phyloP scores from a whole-genome alignment of 1,139 yeast species.

The Suhomyces taliae region DNA sequence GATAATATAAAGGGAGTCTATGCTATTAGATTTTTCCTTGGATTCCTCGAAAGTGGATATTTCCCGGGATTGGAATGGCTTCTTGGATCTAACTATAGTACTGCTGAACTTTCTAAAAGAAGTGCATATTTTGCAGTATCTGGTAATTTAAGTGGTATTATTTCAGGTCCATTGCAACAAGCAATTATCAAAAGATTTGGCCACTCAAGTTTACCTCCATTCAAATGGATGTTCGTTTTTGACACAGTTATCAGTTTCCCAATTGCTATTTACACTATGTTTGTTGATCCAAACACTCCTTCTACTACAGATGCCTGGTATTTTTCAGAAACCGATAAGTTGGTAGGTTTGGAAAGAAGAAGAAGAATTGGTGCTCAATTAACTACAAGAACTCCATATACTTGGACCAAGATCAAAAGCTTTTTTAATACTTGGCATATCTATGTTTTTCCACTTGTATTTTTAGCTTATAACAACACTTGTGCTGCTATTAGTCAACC shows the following conservation, averaged over 20 bases:
- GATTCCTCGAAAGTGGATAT: slow-evolving; percentile 58
- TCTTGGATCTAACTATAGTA: slow-evolving; percentile 18
- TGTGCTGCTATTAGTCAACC: slow-evolving; percentile 47
- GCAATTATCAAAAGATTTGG: slow-evolving; percentile 31
- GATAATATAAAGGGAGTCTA: slow-evolving; percentile 44
- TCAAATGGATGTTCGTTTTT: slow-evolving; percentile 41
- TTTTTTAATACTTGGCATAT: slow-evolving; percentile 53
- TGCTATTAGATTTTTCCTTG: slow-evolving; percentile 59
- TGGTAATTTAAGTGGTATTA: slow-evolving; percentile 43
- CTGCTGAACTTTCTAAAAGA: slow-evolving; percentile 46
- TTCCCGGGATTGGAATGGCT: slow-evolving; percentile 50
- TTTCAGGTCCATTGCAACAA: slow-evolving; percentile 41
- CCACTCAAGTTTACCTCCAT: slow-evolving; percentile 29
- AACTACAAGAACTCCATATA: slow-evolving; percentile 43
- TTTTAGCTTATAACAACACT: slow-evolving; percentile 50
- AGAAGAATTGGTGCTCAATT: slow-evolving; percentile 47
- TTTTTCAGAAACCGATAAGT: slow-evolving; percentile 32
- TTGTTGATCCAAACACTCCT: slow-evolving; percentile 40
- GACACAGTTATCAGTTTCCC: slow-evolving; percentile 41
- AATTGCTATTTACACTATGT: slow-evolving; percentile 36
- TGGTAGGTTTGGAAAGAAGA: slow-evolving; percentile 41
- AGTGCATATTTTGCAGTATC: slow-evolving; percentile 50
- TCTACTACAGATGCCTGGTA: slow-evolving; percentile 41
- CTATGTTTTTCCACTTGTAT: slow-evolving; percentile 48
- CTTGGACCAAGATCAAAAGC: slow-evolving; percentile 38